Evolutionary conservation across 352 stramenopile genomes (phyloP), one percentile per base, ranked within the genome.

Genomic region (Bremia lactucae): DNA sequence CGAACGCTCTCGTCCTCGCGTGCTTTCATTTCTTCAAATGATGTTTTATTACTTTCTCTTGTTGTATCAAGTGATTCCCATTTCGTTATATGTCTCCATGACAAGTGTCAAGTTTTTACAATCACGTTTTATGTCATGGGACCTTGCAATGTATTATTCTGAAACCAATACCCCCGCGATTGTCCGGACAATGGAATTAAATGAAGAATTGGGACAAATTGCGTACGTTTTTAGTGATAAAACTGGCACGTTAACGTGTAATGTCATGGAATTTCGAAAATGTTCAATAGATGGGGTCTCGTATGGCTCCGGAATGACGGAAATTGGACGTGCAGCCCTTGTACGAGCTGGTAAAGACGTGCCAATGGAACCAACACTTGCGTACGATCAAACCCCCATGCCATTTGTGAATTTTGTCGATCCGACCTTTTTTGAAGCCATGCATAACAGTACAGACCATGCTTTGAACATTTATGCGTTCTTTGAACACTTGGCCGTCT

Each of bases 221-320:
- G 83, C 68, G 18, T 89, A 90, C 52, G 73, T 95, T 10, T 95
- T 95, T 47, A 82, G 56, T 33, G 87, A 96, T 53, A 96, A 96
- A 58, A 96, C 87, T 5, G 89, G 89, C 24, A 97, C 89, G 13
- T 53, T 97, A 6, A 97, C 89, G 20, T 83, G 83, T 44, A 97
- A 97, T 55, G 59, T 95, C 21, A 97, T 97, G 88, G 73, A 95
- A 43, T 97, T 97, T 60, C 94, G 95, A 46, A 87, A 90, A 35
- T 96, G 82, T 55, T 95, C 77, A 22, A 91, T 97, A 37, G 86
- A 94, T 49, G 87, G 84, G 23, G 70, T 84, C 43, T 69, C 79
- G 14, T 97, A 97, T 62, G 92, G 92, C 9, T 88, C 81, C 0
- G 77, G 79, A 4, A 69, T 84, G 18, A 92, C 79, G 4, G 75